These are phyloP conservation scores for Rachicladosporium sp. DNA, from an alignment of 2,329 filamentous ascomycete genomes.

Conservation along the genomic window DNA sequence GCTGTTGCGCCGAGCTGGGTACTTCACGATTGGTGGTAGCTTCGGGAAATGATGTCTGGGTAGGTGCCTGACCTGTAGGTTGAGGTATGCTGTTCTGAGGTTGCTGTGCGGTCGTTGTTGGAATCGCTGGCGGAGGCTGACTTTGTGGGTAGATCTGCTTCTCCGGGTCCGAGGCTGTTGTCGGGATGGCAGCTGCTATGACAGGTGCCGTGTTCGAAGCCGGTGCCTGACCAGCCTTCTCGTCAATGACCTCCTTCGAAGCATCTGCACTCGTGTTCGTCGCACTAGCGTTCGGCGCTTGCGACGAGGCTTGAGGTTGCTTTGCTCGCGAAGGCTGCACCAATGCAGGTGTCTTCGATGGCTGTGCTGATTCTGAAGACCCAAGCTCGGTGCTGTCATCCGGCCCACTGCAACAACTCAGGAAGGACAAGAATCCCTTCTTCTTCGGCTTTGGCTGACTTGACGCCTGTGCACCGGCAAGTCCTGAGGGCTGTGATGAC, in stretches of 20 bases:
- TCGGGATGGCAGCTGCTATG: constrained; percentile 5
- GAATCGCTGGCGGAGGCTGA: not conserved
- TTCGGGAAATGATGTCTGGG: constrained; percentile 6
- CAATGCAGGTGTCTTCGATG: constrained; percentile 26
- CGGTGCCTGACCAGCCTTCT: constrained; percentile 23
- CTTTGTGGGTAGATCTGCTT: constrained; percentile 5
- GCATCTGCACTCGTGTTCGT: constrained; percentile 33
- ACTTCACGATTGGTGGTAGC: constrained; percentile 1
- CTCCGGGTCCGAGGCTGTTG: constrained; percentile 9
- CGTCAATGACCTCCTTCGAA: constrained; percentile 30
- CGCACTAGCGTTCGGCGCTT: constrained; percentile 28
- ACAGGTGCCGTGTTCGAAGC: constrained; percentile 4
- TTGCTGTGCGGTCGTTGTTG: not conserved
- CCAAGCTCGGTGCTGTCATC: constrained; percentile 47
- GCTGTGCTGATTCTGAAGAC: constrained; percentile 40
- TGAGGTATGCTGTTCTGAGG: constrained; percentile 5
- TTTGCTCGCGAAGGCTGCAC: constrained; percentile 24
- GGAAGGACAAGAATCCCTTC: constrained; percentile 36
- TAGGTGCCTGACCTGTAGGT: constrained; percentile 3
- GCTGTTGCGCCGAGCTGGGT: too few species aligned
- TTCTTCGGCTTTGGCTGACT: constrained; percentile 28
- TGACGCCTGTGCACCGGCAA: constrained; percentile 18
- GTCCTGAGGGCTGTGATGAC: constrained; percentile 21
- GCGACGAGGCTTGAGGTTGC: constrained; percentile 41
- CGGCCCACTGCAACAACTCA: constrained; percentile 56